phyloP scores from a whole-genome alignment of 148 eudicot species.

The Cornus suecica region DNA sequence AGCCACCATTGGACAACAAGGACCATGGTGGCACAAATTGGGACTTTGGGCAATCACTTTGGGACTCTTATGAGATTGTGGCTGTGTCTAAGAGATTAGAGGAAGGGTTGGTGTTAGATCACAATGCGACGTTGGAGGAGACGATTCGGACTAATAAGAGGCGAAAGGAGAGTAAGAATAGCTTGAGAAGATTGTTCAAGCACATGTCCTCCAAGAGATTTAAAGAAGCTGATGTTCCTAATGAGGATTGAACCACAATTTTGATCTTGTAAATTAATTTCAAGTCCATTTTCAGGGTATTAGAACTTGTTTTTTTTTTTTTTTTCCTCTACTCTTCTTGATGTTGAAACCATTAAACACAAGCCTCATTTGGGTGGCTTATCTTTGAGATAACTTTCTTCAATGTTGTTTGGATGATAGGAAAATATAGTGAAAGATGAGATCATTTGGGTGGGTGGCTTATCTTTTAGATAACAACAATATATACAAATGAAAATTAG shows the following conservation, averaged over 20 bases:
- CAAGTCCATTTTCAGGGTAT: neutral
- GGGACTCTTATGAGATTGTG: conserved; percentile 84
- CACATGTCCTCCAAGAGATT: conserved; percentile 60
- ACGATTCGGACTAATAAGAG: conserved; percentile 15
- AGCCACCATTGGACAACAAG: neutral
- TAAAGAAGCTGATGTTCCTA: conserved; percentile 28
- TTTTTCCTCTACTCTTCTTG: neutral
- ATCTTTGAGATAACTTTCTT: conserved; percentile 8
- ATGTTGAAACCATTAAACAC: neutral
- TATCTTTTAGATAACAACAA: too few species aligned
- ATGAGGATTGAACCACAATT: neutral
- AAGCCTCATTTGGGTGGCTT: conserved; percentile 13
- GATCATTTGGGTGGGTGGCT: too few species aligned
- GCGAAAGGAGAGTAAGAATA: conserved; percentile 60
- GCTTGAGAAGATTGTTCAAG: conserved; percentile 62
- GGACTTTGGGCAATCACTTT: conserved; percentile 69
- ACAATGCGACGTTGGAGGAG: conserved; percentile 24
- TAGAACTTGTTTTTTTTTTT: neutral
- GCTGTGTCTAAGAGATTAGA: conserved; percentile 66
- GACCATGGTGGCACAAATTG: conserved; percentile 21
- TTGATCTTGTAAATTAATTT: neutral
- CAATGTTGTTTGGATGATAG: neutral
- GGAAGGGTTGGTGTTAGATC: conserved; percentile 43
- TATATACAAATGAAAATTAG: too few species aligned
- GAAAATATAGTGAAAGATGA: neutral